These are phyloP conservation scores for Penicillium occitanis DNA, from an alignment of 2,329 filamentous ascomycete species.

Conservation along the genomic window DNA sequence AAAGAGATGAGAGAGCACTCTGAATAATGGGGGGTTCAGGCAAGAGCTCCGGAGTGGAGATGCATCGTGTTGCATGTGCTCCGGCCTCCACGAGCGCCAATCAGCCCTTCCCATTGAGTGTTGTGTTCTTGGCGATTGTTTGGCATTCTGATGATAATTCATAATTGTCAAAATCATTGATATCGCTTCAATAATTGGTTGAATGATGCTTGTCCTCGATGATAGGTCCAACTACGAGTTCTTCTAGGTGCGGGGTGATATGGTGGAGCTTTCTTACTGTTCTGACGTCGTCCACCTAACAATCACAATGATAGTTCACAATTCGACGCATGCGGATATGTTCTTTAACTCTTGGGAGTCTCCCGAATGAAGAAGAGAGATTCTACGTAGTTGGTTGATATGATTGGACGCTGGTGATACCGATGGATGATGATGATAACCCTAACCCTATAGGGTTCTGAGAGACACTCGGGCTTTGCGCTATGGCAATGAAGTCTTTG, in stretches of 20 bases:
- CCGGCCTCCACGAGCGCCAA: conserved; percentile 11
- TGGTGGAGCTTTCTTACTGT: neutral
- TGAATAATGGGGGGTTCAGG: neutral
- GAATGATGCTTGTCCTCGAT: neutral
- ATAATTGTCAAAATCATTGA: neutral
- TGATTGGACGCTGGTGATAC: neutral
- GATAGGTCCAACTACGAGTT: neutral
- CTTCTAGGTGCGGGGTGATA: neutral
- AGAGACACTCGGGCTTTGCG: neutral
- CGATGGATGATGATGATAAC: neutral
- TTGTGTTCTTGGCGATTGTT: conserved; percentile 10
- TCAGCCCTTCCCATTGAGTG: neutral
- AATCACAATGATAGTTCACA: neutral
- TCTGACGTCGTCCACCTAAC: neutral
- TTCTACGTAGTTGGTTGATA: neutral
- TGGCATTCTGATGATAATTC: neutral
- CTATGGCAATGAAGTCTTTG: neutral
- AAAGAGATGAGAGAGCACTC: neutral
- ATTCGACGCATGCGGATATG: neutral
- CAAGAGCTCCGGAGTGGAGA: conserved; percentile 15
- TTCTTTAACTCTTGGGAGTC: neutral
- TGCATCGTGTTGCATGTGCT: conserved; percentile 6
- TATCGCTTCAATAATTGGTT: neutral
- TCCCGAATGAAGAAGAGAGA: neutral
- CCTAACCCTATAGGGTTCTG: neutral